Evolutionary conservation across 2,329 filamentous ascomycete genomes (phyloP).

Genomic region (Ramularia endophylla): DNA sequence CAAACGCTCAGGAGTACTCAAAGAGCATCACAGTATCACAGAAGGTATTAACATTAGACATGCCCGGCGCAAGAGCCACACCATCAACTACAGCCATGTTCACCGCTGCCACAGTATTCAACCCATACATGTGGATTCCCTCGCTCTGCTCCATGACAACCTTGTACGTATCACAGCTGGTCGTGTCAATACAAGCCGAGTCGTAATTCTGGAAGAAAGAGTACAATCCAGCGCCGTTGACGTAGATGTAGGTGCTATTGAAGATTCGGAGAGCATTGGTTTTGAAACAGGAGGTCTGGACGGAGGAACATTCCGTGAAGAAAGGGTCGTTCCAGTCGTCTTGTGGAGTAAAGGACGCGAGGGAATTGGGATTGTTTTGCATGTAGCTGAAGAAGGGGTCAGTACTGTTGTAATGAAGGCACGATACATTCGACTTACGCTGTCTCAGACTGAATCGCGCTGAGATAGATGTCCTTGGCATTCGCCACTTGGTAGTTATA

Average conservation of each 20-base stretch:
- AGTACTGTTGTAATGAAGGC: slow-evolving; percentile 5
- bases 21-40: slow-evolving; percentile 26
- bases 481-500: slow-evolving; percentile 81
- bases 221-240: slow-evolving; percentile 51
- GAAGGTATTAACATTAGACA: slow-evolving; percentile 22
- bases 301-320: slow-evolving; percentile 54
- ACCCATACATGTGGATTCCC: slow-evolving; percentile 39
- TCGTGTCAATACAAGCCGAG: slow-evolving; percentile 40
- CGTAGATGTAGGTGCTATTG: slow-evolving; percentile 49
- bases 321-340: slow-evolving; percentile 59
- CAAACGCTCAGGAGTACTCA: slow-evolving; percentile 25
- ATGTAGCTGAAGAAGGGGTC: slow-evolving; percentile 46
- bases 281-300: slow-evolving; percentile 53
- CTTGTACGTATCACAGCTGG: slow-evolving; percentile 47
- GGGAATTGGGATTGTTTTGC: slow-evolving; percentile 73
- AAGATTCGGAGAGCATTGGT: slow-evolving; percentile 70
- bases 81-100: slow-evolving; percentile 39
- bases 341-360: slow-evolving; percentile 57
- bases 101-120: slow-evolving; percentile 41
- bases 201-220: slow-evolving; percentile 53
- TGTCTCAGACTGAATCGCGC: slow-evolving; percentile 81
- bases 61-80: slow-evolving; percentile 20
- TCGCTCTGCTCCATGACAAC: slow-evolving; percentile 38
- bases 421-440: slow-evolving; percentile 48
- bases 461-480: slow-evolving; percentile 75